phyloP scores from a whole-genome alignment of 495 filamentous ascomycete species.

The Podospora appendiculata region DNA sequence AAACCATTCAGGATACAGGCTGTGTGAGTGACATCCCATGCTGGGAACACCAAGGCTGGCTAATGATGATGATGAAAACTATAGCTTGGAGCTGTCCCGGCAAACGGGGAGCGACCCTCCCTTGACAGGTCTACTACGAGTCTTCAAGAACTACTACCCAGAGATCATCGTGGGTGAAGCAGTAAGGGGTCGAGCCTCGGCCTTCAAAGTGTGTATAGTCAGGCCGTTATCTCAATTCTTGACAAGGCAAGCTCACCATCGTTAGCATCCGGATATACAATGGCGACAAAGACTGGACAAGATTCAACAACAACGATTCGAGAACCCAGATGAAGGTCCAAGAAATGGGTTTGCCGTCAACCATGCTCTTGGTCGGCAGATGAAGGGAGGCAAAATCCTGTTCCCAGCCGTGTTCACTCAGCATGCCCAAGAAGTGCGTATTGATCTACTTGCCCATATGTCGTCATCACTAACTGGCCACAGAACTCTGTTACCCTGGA shows the following conservation, averaged over 20 bases:
- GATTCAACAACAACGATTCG: slow-evolving; percentile 53
- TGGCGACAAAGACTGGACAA: slow-evolving; percentile 63
- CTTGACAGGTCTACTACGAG: slow-evolving; percentile 65
- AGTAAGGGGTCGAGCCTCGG: slow-evolving; percentile 42
- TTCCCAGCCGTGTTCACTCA: slow-evolving; percentile 71
- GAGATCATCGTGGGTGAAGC: slow-evolving; percentile 73
- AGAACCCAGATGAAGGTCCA: slow-evolving; percentile 29
- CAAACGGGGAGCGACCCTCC: slow-evolving; percentile 64
- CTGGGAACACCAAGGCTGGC: neutral
- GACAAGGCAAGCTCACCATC: neutral
- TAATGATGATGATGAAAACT: slow-evolving; percentile 13
- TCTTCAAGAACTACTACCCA: slow-evolving; percentile 86
- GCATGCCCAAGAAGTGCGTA: slow-evolving; percentile 54
- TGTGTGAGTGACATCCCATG: slow-evolving; percentile 47
- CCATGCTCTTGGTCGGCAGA: slow-evolving; percentile 38
- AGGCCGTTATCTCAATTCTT: neutral
- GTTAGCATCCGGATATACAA: slow-evolving; percentile 66
- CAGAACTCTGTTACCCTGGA: slow-evolving; percentile 64
- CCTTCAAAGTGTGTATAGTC: slow-evolving; percentile 41
- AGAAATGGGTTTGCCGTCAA: slow-evolving; percentile 45
- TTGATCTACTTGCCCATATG: neutral
- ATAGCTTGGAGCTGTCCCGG: slow-evolving; percentile 51
- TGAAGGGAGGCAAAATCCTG: slow-evolving; percentile 27
- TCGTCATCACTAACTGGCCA: slow-evolving; percentile 8
- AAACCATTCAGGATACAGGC: slow-evolving; percentile 76